Evolutionary conservation across 164 flowering plant genomes (phyloP).

Genomic region (Paratinospora sagittata): DNA sequence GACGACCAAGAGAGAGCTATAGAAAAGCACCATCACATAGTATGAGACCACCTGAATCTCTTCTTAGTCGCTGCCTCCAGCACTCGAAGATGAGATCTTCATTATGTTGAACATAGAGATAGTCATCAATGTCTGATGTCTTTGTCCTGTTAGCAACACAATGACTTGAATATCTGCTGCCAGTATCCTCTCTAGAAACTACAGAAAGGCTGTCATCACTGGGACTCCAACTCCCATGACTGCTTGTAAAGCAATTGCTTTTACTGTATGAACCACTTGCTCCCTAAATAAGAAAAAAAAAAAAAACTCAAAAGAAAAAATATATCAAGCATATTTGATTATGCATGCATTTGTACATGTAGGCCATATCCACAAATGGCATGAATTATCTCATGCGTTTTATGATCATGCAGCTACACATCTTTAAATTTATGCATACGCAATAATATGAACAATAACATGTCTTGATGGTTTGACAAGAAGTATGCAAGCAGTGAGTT

Average conservation of each 20-base stretch:
- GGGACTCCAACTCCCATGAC: conserved; percentile 69
- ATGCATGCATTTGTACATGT: too few relatives aligned
- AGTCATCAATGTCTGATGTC: conserved; percentile 48
- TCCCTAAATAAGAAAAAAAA: conserved; percentile 36
- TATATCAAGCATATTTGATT: too few relatives aligned
- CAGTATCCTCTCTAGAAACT: conserved; percentile 12
- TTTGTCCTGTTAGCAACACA: conserved; percentile 8
- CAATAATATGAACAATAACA: too few relatives aligned
- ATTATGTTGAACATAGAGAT: conserved; percentile 29
- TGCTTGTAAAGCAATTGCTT: conserved; percentile 36
- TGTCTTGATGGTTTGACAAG: too few relatives aligned
- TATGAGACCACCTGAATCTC: conserved; percentile 56
- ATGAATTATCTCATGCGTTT: too few relatives aligned
- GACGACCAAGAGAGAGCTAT: conserved; percentile 18
- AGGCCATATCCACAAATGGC: too few relatives aligned
- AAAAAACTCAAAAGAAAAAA: not conserved
- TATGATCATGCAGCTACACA: too few relatives aligned
- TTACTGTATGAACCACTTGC: conserved; percentile 18
- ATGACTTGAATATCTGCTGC: conserved; percentile 16
- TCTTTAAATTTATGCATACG: too few relatives aligned
- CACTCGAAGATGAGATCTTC: conserved; percentile 57
- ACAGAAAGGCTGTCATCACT: conserved; percentile 20
- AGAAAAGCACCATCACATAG: conserved; percentile 34
- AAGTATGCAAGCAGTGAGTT: too few relatives aligned
- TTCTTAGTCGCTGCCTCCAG: conserved; percentile 47